Conservation (phyloP, 768 basidiomycete genomes). For the Boletus subparvulus region DNA sequence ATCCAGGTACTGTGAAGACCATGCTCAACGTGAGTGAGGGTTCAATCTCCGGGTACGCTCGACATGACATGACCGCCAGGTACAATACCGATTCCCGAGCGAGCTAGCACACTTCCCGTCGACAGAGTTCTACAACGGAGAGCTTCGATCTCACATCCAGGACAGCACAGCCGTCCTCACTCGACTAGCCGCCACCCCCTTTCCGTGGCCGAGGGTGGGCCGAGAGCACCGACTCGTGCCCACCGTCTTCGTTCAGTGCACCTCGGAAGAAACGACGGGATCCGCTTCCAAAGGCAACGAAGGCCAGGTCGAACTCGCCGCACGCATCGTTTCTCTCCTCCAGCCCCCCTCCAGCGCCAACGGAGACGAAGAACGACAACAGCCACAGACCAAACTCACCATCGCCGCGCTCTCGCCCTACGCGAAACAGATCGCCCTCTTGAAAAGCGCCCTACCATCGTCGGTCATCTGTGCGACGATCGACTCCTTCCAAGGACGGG, state of each 20-base stretch:
- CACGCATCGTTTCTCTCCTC: constrained; percentile 50
- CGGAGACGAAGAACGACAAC: not conserved
- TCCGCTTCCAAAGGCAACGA: constrained; percentile 60
- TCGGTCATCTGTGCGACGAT: constrained; percentile 35
- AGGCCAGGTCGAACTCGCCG: constrained; percentile 55
- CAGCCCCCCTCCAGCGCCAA: constrained; percentile 7
- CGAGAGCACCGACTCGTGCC: constrained; percentile 39
- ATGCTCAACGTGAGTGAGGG: constrained; percentile 53
- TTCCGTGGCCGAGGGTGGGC: constrained; percentile 54
- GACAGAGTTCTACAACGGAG: constrained; percentile 57
- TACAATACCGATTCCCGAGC: constrained; percentile 64
- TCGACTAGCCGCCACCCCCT: constrained; percentile 40
- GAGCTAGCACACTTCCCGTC: constrained; percentile 63
- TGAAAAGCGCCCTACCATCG: constrained; percentile 46
- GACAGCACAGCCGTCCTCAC: constrained; percentile 38
- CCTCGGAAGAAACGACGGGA: constrained; percentile 55
- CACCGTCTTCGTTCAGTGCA: constrained; percentile 58
- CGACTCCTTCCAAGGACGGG: constrained; percentile 62
- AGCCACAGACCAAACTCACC: not conserved
- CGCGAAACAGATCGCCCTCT: constrained; percentile 50
- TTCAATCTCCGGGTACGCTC: not conserved
- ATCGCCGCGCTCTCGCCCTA: constrained; percentile 52
- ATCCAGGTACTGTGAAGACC: constrained; percentile 45
- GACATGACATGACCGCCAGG: constrained; percentile 23
- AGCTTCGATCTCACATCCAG: constrained; percentile 46